These are phyloP conservation scores for Fermentozyma sake DNA, from an alignment of 1,139 yeast species.

Conservation along the genomic window DNA sequence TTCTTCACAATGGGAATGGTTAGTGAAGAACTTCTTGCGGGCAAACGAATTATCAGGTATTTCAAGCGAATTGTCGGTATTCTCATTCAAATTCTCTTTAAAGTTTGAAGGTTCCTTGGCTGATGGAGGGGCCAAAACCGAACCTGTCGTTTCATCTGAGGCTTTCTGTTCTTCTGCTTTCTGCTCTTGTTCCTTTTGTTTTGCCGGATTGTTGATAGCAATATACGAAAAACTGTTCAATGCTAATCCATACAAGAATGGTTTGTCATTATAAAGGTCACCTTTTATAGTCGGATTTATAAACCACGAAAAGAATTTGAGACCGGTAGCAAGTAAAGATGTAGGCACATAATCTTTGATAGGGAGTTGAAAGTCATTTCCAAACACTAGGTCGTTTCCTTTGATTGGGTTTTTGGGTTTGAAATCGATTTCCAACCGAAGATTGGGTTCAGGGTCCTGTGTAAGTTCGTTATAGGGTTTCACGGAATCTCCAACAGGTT, in stretches of 20 bases:
- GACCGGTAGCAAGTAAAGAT: constrained; percentile 37
- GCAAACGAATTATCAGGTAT: constrained; percentile 28
- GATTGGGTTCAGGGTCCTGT: constrained; percentile 19
- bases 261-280: constrained; percentile 55
- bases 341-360: constrained; percentile 58
- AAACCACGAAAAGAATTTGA: constrained; percentile 54
- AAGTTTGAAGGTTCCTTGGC: constrained; percentile 9
- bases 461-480: constrained; percentile 1
- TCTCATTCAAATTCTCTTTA: constrained; percentile 22
- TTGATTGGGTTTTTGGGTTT: constrained; percentile 37
- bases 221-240: constrained; percentile 51
- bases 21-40: constrained; percentile 32
- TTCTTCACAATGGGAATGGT: constrained; percentile 23
- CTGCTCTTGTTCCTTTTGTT: constrained; percentile 4
- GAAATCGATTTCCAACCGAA: constrained; percentile 34
- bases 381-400: constrained; percentile 56
- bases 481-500: constrained; percentile 9
- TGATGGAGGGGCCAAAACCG: constrained; percentile 4
- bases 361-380: constrained; percentile 64
- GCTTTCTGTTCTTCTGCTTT: constrained; percentile 2
- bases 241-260: constrained; percentile 62
- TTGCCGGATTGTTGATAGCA: constrained; percentile 12
- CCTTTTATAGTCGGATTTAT: constrained; percentile 64
- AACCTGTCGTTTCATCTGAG: background rate
- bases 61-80: constrained; percentile 17